A percentile compares a stretch with the other conserved stretches of the same genome.
Evolutionary conservation across 2,329 filamentous ascomycete species (phyloP).

Genomic region (Cercospora brassicicola): DNA sequence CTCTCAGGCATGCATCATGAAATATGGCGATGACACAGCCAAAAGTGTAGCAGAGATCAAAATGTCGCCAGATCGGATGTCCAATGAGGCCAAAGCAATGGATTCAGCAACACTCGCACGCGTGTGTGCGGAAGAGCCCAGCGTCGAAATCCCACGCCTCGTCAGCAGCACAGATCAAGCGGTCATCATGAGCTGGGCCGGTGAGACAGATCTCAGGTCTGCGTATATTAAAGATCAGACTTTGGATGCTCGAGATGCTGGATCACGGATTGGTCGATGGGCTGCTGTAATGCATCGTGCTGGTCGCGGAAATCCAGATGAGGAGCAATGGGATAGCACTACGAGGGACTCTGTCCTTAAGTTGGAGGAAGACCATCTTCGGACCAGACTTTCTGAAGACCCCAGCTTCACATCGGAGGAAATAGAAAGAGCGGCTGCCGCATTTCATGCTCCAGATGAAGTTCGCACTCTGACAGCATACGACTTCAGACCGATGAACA

Average conservation of each 20-base stretch:
- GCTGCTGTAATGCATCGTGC: background rate
- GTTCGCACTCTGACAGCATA: background rate
- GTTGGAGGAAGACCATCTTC: background rate
- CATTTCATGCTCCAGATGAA: background rate
- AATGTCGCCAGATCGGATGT: conserved; percentile 11
- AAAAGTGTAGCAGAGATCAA: conserved; percentile 8
- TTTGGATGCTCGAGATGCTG: conserved; percentile 11
- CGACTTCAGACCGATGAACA: conserved; percentile 1
- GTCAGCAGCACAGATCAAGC: conserved; percentile 10
- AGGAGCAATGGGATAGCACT: background rate
- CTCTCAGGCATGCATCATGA: conserved; percentile 9
- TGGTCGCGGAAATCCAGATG: background rate
- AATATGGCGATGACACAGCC: conserved; percentile 14
- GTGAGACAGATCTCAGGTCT: conserved; percentile 7
- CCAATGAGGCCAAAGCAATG: conserved; percentile 9
- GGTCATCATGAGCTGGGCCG: conserved; percentile 16
- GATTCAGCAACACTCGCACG: background rate
- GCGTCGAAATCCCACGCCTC: conserved; percentile 11
- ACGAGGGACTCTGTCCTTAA: background rate
- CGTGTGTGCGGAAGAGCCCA: conserved; percentile 9
- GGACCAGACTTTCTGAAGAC: background rate
- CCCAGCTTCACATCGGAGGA: background rate
- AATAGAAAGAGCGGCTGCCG: background rate
- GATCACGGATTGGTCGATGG: background rate
- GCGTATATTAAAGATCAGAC: conserved; percentile 1